Evolutionary conservation across 108 stramenopile genomes (phyloP).

Genomic region (Seminavis robusta): DNA sequence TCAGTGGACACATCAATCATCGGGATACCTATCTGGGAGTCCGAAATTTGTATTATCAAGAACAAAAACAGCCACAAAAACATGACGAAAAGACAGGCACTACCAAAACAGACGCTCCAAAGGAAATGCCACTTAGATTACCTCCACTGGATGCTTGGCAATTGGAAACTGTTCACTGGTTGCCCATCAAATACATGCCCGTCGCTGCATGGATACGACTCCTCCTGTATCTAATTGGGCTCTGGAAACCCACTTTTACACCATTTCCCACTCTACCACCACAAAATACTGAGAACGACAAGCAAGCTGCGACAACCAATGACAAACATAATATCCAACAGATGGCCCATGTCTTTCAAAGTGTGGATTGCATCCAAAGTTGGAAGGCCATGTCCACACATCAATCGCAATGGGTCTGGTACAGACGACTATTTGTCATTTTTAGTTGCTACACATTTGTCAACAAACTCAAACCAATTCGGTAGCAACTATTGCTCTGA

Average conservation of each 20-base stretch:
- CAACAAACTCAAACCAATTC: conserved; percentile 42
- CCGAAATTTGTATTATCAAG: conserved; percentile 22
- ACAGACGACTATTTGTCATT: conserved; percentile 74
- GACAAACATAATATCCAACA: background rate
- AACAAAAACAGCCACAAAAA: conserved; percentile 1
- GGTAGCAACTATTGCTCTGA: no score
- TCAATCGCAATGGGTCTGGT: conserved; percentile 85
- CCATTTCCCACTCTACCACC: no score
- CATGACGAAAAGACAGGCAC: background rate
- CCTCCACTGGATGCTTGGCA: conserved; percentile 29
- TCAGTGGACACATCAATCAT: conserved; percentile 85
- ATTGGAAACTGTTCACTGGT: conserved; percentile 36
- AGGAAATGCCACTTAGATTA: conserved; percentile 15
- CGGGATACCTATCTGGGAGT: conserved; percentile 66
- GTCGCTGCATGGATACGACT: conserved; percentile 34
- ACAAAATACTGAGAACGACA: no score
- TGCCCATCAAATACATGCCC: conserved; percentile 45
- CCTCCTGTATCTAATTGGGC: conserved; percentile 21
- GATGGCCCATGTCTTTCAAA: conserved; percentile 11
- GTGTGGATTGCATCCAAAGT: conserved; percentile 40
- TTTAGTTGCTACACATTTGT: conserved; percentile 81
- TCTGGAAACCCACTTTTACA: background rate
- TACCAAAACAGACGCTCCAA: conserved; percentile 8
- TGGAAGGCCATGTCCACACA: conserved; percentile 83
- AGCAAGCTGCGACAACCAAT: background rate